A percentile compares a stretch with the other conserved stretches of the same genome.
Evolutionary conservation across 331 rosid genomes (phyloP).

Genomic region (Acacia pycnantha): DNA sequence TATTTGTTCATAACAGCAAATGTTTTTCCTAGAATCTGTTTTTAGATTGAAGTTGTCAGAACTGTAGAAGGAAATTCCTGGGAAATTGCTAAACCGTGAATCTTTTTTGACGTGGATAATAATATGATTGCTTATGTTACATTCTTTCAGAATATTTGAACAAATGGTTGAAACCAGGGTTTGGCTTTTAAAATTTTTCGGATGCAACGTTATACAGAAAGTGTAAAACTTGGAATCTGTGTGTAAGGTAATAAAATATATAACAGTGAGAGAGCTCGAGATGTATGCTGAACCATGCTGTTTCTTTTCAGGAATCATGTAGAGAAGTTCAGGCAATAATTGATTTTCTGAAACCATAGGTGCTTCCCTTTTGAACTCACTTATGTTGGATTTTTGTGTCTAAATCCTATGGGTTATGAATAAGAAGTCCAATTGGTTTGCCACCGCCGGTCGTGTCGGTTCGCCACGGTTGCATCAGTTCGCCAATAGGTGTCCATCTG

Average conservation of each 20-base stretch:
- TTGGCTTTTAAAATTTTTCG: neutral
- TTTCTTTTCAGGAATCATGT: slow-evolving; percentile 81
- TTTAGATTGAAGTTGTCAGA: neutral
- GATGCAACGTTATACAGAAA: neutral
- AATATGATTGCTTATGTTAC: neutral
- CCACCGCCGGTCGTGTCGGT: too few species aligned
- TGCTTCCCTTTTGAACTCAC: slow-evolving; percentile 34
- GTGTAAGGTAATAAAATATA: neutral
- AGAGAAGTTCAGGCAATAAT: slow-evolving; percentile 84
- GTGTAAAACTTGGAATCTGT: neutral
- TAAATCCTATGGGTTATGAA: too few species aligned
- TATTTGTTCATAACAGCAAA: neutral
- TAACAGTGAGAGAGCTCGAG: neutral
- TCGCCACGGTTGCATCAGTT: too few species aligned
- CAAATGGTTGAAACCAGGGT: neutral
- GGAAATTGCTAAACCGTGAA: neutral
- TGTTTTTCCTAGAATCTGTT: neutral
- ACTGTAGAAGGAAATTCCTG: neutral
- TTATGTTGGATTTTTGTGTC: too few species aligned
- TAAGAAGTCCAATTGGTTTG: too few species aligned
- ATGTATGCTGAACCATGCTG: slow-evolving; percentile 19
- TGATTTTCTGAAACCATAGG: slow-evolving; percentile 82
- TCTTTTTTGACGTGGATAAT: neutral
- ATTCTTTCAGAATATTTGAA: neutral
- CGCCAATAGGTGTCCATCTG: too few species aligned